Percentiles rank a stretch among this genome's conserved stretches.
Conservation (phyloP, 2,329 filamentous ascomycete species). For the Colletotrichum higginsianum region DNA sequence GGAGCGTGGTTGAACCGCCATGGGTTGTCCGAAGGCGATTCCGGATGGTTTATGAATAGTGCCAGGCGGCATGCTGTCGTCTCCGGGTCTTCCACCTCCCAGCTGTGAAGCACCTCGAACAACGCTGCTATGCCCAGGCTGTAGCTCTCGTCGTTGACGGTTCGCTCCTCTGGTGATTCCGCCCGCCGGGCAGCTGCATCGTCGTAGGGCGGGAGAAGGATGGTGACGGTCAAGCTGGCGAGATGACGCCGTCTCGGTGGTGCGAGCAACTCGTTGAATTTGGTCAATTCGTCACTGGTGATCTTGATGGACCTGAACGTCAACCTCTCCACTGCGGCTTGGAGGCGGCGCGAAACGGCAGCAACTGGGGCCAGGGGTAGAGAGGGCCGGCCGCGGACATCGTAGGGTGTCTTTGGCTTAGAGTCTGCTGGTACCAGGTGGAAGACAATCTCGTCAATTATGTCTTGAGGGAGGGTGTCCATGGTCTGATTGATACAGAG, state of each 20-base stretch:
- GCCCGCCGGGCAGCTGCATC: slow-evolving; percentile 1
- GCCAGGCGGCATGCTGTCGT: not conserved
- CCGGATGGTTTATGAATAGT: slow-evolving; percentile 4
- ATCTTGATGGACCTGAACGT: slow-evolving; percentile 17
- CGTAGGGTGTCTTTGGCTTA: not conserved
- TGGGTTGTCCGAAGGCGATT: slow-evolving; percentile 8
- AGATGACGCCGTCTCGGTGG: not conserved
- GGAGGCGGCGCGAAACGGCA: slow-evolving; percentile 4
- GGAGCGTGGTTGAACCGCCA: slow-evolving; percentile 12
- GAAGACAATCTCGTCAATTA: slow-evolving; percentile 6
- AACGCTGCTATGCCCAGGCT: not conserved
- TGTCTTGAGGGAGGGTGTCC: slow-evolving; percentile 6
- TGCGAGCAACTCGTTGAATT: not conserved
- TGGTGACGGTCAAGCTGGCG: slow-evolving; percentile 1
- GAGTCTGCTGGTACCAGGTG: not conserved
- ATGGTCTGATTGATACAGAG: not conserved
- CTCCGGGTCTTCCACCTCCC: not conserved
- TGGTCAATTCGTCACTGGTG: not conserved
- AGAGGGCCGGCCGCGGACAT: not conserved
- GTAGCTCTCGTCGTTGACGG: not conserved
- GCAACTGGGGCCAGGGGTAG: not conserved
- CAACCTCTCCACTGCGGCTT: slow-evolving; percentile 9
- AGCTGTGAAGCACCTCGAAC: not conserved
- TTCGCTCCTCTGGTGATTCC: slow-evolving; percentile 6
- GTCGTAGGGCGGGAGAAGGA: slow-evolving; percentile 7